Evolutionary conservation across 169 alveolate genomes (phyloP), one percentile per base, ranked within the genome.

Genomic region (Fabrea salina): DNA sequence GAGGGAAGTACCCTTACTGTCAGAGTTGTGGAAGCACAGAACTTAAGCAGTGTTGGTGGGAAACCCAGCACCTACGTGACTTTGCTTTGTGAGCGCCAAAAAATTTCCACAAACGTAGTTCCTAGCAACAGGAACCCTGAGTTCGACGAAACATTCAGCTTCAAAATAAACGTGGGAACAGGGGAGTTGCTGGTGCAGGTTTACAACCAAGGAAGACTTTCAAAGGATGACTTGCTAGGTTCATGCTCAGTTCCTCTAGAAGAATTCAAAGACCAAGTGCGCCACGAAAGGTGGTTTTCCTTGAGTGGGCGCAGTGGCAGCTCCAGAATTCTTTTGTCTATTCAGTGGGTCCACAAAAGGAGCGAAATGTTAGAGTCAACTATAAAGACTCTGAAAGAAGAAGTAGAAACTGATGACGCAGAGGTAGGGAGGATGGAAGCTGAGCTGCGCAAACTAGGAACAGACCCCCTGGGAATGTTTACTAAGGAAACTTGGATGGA

Each of bases 91-190:
- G 91, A 82, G 49, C 77, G 79, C 8, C 50, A 86, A 39, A 37
- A 68, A 44, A 79, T 59, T 0, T 84, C 80, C 39, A 82, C 89
- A 4, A 82, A 71, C 27, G 35, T 33, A 0, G 40, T 75, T 32
- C 30, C 47, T 32, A 33, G 39, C 4, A 76, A 87, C 2, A 40
- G 78, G n/a, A 79, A 82, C 27, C 91, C 91, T 2, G 77, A 51
- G 5, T 86, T 88, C 89, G 68, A 86, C 33, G 91, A 86, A 59
- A 59, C 77, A 0, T 86, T 86, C 51, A 82, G 81, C 54, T 86
- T 86, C 47, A 77, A 71, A 22, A 82, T 86, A 25, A 41, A 22
- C 11, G 75, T 22, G 5, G 78, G 80, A 11, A 64, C 50, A 37
- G 87, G 80, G 47, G 85, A 82, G 4, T 75, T 86, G 40, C 79